Percentiles rank a stretch among this genome's conserved stretches.
phyloP scores from a whole-genome alignment of 2,329 filamentous ascomycete genomes.

The Fusarium tupiense region DNA sequence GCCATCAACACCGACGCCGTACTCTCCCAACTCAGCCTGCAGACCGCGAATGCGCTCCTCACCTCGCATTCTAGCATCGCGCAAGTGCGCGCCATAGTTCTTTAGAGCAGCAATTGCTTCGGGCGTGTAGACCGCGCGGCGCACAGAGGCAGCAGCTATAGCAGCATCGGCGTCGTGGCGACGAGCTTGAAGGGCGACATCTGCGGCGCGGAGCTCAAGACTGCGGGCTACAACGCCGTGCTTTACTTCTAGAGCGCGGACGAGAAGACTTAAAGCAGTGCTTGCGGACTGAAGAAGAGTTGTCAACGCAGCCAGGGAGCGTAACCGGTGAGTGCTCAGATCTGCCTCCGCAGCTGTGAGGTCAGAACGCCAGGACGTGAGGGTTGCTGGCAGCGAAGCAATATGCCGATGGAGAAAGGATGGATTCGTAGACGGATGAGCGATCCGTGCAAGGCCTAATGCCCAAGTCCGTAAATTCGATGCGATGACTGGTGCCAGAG shows the following conservation, averaged over 20 bases:
- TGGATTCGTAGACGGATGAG: conserved; percentile 61
- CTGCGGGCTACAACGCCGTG: conserved; percentile 62
- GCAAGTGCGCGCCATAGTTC: conserved; percentile 60
- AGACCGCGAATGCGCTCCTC: conserved; percentile 55
- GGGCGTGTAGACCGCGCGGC: conserved; percentile 56
- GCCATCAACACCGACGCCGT: conserved; percentile 56
- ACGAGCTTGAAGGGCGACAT: conserved; percentile 56
- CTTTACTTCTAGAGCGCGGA: conserved; percentile 64
- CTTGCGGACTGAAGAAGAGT: conserved; percentile 54
- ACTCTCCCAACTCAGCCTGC: conserved; percentile 57
- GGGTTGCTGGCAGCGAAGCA: conserved; percentile 56
- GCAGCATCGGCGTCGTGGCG: conserved; percentile 52
- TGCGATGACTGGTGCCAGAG: conserved; percentile 59
- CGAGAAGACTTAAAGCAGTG: conserved; percentile 52
- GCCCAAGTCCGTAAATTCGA: conserved; percentile 60
- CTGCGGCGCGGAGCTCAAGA: conserved; percentile 60
- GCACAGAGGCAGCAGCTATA: conserved; percentile 48
- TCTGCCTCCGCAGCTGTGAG: conserved; percentile 44
- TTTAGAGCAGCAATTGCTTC: conserved; percentile 55
- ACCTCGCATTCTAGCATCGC: conserved; percentile 58
- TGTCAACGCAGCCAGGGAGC: conserved; percentile 50
- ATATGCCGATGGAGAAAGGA: conserved; percentile 68
- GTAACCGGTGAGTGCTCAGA: conserved; percentile 53
- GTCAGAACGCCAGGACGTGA: conserved; percentile 50
- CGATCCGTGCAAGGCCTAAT: conserved; percentile 58